Evolutionary conservation across 441 rosid genomes (phyloP).

Genomic region (Metrosideros polymorpha): DNA sequence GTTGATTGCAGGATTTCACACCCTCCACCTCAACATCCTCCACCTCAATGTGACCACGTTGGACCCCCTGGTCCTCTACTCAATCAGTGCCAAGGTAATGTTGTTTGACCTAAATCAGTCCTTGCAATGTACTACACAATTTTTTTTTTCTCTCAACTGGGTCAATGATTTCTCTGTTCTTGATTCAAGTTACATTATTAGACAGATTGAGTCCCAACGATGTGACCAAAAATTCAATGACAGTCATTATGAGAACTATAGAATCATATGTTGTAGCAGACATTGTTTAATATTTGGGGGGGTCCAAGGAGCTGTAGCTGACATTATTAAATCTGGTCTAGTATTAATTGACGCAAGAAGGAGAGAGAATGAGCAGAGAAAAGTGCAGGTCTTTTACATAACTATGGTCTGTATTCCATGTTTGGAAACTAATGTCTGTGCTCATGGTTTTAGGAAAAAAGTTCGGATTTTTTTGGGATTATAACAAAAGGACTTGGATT

Average conservation of each 20-base stretch:
- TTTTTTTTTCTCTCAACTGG: neutral
- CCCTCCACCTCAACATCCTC: slow-evolving; percentile 66
- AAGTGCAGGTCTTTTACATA: neutral
- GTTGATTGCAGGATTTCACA: slow-evolving; percentile 49
- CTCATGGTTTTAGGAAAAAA: neutral
- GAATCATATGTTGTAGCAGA: neutral
- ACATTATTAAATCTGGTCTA: neutral
- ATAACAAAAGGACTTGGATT: neutral
- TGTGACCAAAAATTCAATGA: neutral
- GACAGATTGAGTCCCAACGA: neutral
- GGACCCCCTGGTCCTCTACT: slow-evolving; percentile 53
- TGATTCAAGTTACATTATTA: neutral
- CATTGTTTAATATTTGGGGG: neutral
- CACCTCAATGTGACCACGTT: slow-evolving; percentile 67
- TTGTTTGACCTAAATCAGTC: neutral
- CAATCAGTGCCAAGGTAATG: slow-evolving; percentile 79
- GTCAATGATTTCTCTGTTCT: neutral
- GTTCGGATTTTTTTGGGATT: neutral
- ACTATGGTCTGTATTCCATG: neutral
- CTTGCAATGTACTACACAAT: neutral
- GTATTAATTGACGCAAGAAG: neutral
- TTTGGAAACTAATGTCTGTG: neutral
- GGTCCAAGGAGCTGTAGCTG: neutral
- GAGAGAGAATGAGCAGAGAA: neutral
- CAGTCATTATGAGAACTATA: neutral